Evolutionary conservation across 2,329 filamentous ascomycete species (phyloP).

Genomic region (Stemphylium beticola): DNA sequence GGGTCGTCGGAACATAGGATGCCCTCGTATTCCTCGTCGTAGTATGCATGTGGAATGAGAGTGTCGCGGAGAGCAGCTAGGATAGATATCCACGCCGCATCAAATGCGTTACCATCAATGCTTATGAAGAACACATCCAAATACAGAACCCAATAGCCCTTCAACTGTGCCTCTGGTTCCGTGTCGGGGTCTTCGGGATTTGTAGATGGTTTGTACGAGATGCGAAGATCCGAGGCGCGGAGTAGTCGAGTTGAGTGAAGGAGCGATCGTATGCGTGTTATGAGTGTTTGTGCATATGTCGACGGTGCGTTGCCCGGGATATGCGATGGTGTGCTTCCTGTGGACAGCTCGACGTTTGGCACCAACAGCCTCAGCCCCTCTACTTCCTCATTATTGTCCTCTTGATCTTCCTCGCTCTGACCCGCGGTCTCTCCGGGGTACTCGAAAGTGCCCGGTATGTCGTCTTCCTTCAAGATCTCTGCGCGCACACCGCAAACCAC

Average conservation of each 20-base stretch:
- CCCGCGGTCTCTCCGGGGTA: conserved; percentile 18
- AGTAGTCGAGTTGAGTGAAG: conserved; percentile 75
- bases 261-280: conserved; percentile 77
- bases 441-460: conserved; percentile 70
- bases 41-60: conserved; percentile 77
- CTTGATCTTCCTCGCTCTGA: conserved; percentile 23
- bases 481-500: conserved; percentile 92
- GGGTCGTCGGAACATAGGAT: conserved; percentile 74
- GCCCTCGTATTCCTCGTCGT: conserved; percentile 80
- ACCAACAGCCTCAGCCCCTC: conserved; percentile 74
- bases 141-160: conserved; percentile 93
- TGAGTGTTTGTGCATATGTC: conserved; percentile 81
- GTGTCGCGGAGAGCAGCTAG: conserved; percentile 82
- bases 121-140: conserved; percentile 95
- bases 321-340: conserved; percentile 85
- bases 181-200: conserved; percentile 56
- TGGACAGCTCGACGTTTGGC: conserved; percentile 90
- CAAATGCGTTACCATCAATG: conserved; percentile 88
- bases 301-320: conserved; percentile 83
- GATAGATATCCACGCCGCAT: conserved; percentile 85
- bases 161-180: conserved; percentile 62
- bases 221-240: conserved; percentile 70
- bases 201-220: conserved; percentile 66
- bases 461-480: conserved; percentile 77
- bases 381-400: conserved; percentile 46